phyloP scores from a whole-genome alignment of 2,329 filamentous ascomycete genomes.

The Exophiala bonariae region DNA sequence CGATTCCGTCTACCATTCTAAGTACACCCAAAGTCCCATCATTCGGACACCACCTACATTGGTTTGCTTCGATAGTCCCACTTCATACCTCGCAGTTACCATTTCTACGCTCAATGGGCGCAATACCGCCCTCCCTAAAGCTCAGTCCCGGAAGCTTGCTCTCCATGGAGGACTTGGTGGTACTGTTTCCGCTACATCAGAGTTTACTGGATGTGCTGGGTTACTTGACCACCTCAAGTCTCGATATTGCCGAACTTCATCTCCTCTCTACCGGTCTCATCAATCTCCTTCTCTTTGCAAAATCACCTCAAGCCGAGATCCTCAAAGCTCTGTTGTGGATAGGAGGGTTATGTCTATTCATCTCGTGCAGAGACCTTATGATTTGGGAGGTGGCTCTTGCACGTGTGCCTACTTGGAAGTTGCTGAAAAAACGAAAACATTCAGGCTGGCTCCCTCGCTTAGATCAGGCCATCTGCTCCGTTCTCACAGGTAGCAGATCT shows the following conservation, averaged over 20 bases:
- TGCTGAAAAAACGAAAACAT: constrained; percentile 38
- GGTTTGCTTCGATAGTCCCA: constrained; percentile 73
- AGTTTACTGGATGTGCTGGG: constrained; percentile 71
- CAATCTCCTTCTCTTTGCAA: constrained; percentile 74
- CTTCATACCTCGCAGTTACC: constrained; percentile 37
- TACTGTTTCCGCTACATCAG: constrained; percentile 82
- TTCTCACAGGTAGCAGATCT: constrained; percentile 7
- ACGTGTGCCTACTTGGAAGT: constrained; percentile 87
- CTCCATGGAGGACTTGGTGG: constrained; percentile 58
- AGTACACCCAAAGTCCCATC: constrained; percentile 57
- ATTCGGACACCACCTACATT: constrained; percentile 68
- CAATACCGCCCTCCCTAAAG: constrained; percentile 15
- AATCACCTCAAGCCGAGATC: constrained; percentile 80
- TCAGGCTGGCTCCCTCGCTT: constrained; percentile 14
- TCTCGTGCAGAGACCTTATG: constrained; percentile 72
- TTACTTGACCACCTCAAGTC: constrained; percentile 82
- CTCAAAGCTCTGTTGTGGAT: constrained; percentile 83
- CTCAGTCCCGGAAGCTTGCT: constrained; percentile 32
- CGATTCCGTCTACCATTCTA: constrained; percentile 71
- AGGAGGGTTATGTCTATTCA: constrained; percentile 74
- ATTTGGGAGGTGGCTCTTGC: constrained; percentile 83
- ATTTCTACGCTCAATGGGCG: background rate
- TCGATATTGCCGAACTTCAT: constrained; percentile 83
- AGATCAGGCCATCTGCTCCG: constrained; percentile 16
- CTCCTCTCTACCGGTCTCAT: constrained; percentile 80